These are phyloP conservation scores for Xylaria sp. DNA, from an alignment of 2,329 filamentous ascomycete species.

Conservation along the genomic window DNA sequence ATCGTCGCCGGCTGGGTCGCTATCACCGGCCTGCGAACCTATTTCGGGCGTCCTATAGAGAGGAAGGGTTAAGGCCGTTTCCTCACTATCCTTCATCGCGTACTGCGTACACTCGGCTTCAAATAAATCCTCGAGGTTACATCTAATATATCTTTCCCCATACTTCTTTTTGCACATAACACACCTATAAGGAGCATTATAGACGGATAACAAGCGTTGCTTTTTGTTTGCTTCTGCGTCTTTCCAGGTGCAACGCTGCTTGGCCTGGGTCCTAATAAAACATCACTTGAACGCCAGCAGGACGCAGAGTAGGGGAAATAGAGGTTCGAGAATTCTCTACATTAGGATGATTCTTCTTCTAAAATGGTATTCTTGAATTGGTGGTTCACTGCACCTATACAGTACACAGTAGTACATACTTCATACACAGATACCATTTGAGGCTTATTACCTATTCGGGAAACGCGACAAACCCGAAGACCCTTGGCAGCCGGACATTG, in stretches of 20 bases:
- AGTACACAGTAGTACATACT: neutral
- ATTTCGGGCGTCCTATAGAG: conserved; percentile 28
- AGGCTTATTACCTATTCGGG: conserved; percentile 22
- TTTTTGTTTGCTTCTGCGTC: neutral
- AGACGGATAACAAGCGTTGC: conserved; percentile 4
- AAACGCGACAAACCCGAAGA: conserved; percentile 8
- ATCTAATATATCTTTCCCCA: neutral
- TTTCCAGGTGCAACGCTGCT: neutral
- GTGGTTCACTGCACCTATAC: neutral
- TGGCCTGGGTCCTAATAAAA: neutral
- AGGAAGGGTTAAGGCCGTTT: conserved; percentile 8
- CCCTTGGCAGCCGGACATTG: neutral
- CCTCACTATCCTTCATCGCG: neutral
- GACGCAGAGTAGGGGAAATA: neutral
- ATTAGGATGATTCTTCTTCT: too few species aligned
- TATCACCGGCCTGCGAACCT: conserved; percentile 45
- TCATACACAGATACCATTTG: neutral
- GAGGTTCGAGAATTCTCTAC: neutral
- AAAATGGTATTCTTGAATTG: neutral
- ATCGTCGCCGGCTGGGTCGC: conserved; percentile 49
- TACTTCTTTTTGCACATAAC: conserved; percentile 7
- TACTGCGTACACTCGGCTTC: neutral
- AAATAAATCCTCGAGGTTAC: neutral
- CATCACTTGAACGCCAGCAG: neutral
- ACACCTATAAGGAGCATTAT: conserved; percentile 5